These are phyloP conservation scores for Rhizoclosmatium globosum DNA, from an alignment of 192 early-diverging fungal species.

Conservation along the genomic window DNA sequence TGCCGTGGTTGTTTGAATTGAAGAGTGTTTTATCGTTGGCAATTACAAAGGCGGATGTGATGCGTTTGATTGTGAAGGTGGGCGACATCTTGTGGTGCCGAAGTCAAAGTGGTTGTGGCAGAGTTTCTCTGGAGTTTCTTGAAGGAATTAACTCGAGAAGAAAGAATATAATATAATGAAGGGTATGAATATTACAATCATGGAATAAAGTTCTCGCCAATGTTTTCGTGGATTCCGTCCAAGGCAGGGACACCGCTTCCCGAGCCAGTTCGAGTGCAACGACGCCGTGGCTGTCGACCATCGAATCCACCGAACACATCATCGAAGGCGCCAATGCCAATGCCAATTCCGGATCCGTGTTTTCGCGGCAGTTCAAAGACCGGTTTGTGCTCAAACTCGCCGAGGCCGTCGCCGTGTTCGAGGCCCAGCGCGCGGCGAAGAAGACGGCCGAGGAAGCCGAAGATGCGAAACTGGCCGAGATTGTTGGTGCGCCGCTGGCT, in stretches of 20 bases:
- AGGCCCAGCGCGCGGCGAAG: not conserved
- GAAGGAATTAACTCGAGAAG: too few relatives aligned
- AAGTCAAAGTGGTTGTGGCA: too few relatives aligned
- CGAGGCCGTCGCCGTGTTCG: not conserved
- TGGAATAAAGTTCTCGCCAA: too few relatives aligned
- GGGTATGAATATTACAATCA: too few relatives aligned
- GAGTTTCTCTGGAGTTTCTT: too few relatives aligned
- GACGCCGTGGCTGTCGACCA: not conserved
- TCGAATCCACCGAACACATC: slow-evolving; percentile 6
- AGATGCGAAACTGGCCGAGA: not conserved
- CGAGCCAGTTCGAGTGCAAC: too few relatives aligned
- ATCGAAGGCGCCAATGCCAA: not conserved
- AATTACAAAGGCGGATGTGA: not conserved
- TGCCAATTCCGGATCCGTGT: not conserved
- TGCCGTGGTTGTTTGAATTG: slow-evolving; percentile 11
- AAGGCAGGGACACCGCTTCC: too few relatives aligned
- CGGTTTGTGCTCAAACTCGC: slow-evolving; percentile 11
- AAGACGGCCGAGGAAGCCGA: not conserved
- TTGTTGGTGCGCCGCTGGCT: slow-evolving; percentile 18
- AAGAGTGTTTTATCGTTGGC: not conserved
- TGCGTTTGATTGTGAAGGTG: not conserved
- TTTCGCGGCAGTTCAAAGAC: not conserved
- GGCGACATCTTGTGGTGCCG: not conserved
- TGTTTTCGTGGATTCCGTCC: too few relatives aligned
- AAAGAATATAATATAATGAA: too few relatives aligned